A percentile compares a stretch with the other conserved stretches of the same genome.
Conservation (phyloP, 2,329 filamentous ascomycete species). For the Fusarium napiforme region DNA sequence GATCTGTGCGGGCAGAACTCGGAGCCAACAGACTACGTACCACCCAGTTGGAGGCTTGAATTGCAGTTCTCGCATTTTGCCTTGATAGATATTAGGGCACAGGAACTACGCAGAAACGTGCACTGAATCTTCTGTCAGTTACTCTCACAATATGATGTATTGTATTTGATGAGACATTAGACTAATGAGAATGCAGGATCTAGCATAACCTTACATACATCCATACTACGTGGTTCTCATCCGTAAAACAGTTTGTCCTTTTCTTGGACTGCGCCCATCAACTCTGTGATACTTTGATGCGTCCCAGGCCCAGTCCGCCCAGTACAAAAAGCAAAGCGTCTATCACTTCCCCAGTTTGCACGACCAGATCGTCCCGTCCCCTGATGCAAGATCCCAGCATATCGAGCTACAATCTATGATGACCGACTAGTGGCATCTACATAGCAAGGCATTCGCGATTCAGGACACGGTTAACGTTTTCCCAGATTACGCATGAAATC, state of each 20-base stretch:
- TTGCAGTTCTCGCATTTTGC: not conserved
- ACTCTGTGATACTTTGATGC: constrained; percentile 21
- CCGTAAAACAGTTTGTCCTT: not conserved
- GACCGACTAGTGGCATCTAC: constrained; percentile 9
- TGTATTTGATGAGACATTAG: not conserved
- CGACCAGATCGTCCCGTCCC: constrained; percentile 40
- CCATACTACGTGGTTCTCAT: not conserved
- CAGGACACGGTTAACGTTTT: constrained; percentile 27
- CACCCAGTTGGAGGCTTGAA: not conserved
- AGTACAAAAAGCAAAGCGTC: constrained; percentile 23
- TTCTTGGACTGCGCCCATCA: not conserved
- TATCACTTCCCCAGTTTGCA: constrained; percentile 23
- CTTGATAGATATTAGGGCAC: not conserved
- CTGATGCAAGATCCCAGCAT: constrained; percentile 36
- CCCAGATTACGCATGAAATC: constrained; percentile 23
- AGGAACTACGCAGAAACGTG: not conserved
- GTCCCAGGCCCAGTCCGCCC: constrained; percentile 9
- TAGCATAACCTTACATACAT: not conserved
- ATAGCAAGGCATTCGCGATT: constrained; percentile 5
- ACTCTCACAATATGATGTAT: not conserved
- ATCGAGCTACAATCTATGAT: constrained; percentile 24
- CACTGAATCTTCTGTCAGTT: not conserved
- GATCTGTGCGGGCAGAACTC: constrained; percentile 20
- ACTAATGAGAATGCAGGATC: not conserved
- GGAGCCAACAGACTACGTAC: not conserved